phyloP scores from a whole-genome alignment of 1,284 basidiomycete genomes.

The Melanopsichium pennsylvanicum region DNA sequence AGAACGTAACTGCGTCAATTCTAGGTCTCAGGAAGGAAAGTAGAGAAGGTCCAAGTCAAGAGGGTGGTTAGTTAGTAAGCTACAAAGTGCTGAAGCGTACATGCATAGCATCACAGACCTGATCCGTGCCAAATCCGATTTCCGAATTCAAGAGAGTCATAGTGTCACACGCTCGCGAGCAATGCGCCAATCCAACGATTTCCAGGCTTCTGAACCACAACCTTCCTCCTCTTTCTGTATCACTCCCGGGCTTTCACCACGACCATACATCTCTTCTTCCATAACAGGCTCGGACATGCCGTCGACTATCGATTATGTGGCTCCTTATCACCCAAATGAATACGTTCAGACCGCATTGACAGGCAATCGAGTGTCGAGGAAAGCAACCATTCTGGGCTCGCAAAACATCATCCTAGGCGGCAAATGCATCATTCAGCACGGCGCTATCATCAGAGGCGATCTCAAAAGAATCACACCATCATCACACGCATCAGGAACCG shows the following conservation, averaged over 20 bases:
- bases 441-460: conserved; percentile 88
- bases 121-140: conserved; percentile 30
- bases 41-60: no score
- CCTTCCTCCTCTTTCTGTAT: background rate
- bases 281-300: conserved; percentile 14
- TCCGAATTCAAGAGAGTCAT: conserved; percentile 3
- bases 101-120: conserved; percentile 3
- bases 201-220: background rate
- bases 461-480: conserved; percentile 73
- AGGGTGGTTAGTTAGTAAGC: no score
- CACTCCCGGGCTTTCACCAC: no score
- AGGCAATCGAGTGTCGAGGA: conserved; percentile 90
- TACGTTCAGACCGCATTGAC: conserved; percentile 70
- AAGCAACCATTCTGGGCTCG: conserved; percentile 90
- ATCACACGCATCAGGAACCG: conserved; percentile 74
- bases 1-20: no score
- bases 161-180: background rate
- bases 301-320: conserved; percentile 24
- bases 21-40: no score
- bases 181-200: background rate
- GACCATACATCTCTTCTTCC: background rate
- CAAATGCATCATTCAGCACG: conserved; percentile 91
- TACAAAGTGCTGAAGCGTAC: conserved; percentile 15
- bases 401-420: conserved; percentile 97
- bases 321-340: conserved; percentile 41